Evolutionary conservation across 1,139 yeast species (phyloP).

Genomic region (Saccharomyces hybrid): DNA sequence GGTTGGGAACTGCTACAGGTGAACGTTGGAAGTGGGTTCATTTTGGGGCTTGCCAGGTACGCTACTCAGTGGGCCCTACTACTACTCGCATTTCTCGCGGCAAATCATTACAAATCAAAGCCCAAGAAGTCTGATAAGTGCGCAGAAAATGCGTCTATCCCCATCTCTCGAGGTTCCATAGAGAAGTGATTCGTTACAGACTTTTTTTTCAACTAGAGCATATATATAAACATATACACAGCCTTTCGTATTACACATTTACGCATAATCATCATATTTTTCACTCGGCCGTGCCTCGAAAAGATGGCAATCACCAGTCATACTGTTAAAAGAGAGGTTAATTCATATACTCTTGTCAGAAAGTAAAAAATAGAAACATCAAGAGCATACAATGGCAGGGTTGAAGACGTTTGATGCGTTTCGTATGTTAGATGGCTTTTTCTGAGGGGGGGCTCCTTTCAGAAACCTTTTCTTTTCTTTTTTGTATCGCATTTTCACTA

Average conservation of each 20-base stretch:
- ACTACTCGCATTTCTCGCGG: slow-evolving; percentile 11
- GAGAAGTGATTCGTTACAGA: not conserved
- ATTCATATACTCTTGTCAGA: not conserved
- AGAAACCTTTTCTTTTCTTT: not conserved
- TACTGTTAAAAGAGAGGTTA: not conserved
- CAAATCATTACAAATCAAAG: slow-evolving; percentile 11
- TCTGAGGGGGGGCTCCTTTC: not conserved
- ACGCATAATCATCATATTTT: not conserved
- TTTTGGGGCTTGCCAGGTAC: slow-evolving; percentile 16
- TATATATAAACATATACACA: not conserved
- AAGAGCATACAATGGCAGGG: slow-evolving; percentile 24
- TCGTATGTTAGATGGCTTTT: slow-evolving; percentile 37
- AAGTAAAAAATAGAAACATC: slow-evolving; percentile 1
- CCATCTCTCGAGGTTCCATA: not conserved
- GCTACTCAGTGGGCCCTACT: slow-evolving; percentile 12
- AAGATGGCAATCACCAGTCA: not conserved
- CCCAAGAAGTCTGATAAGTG: not conserved
- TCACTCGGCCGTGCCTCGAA: not conserved
- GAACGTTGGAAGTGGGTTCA: slow-evolving; percentile 19
- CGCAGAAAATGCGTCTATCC: not conserved
- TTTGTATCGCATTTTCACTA: not conserved
- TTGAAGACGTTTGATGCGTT: slow-evolving; percentile 78
- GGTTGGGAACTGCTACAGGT: slow-evolving; percentile 19
- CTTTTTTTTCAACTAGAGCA: not conserved
- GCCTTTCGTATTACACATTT: not conserved